These are phyloP conservation scores for Xylaria castorea DNA, from an alignment of 495 filamentous ascomycete species.

Conservation along the genomic window DNA sequence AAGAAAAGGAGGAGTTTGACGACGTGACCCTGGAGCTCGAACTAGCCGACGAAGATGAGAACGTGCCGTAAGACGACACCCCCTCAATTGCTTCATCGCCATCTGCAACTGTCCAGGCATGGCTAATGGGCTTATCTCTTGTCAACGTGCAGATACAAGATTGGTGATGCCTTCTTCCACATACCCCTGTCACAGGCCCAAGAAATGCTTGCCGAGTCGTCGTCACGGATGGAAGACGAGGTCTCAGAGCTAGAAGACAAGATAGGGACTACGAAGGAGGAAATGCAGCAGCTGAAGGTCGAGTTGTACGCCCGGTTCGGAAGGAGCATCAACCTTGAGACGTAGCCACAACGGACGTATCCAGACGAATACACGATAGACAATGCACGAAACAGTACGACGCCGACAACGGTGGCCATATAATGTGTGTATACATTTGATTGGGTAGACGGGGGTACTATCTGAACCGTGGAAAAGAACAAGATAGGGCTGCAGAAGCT, in stretches of 20 bases:
- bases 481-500: background rate
- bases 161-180: constrained; percentile 93
- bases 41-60: constrained; percentile 92
- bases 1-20: constrained; percentile 97
- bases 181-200: constrained; percentile 84
- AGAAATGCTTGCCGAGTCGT: constrained; percentile 74
- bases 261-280: constrained; percentile 74
- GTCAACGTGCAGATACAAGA: constrained; percentile 75
- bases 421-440: background rate
- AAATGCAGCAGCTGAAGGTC: constrained; percentile 87
- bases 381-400: background rate
- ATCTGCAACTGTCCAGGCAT: background rate
- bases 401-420: background rate
- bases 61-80: constrained; percentile 71
- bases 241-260: constrained; percentile 78
- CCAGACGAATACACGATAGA: background rate
- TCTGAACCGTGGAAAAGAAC: background rate
- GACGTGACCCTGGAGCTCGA: constrained; percentile 91
- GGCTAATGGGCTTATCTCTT: constrained; percentile 30
- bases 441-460: background rate
- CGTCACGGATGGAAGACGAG: constrained; percentile 74
- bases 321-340: constrained; percentile 92
- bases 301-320: constrained; percentile 93
- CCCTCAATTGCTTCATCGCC: background rate
- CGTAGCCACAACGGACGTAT: constrained; percentile 55